Evolutionary conservation across 2,329 filamentous ascomycete species (phyloP).

Genomic region (Trichoderma sp.): DNA sequence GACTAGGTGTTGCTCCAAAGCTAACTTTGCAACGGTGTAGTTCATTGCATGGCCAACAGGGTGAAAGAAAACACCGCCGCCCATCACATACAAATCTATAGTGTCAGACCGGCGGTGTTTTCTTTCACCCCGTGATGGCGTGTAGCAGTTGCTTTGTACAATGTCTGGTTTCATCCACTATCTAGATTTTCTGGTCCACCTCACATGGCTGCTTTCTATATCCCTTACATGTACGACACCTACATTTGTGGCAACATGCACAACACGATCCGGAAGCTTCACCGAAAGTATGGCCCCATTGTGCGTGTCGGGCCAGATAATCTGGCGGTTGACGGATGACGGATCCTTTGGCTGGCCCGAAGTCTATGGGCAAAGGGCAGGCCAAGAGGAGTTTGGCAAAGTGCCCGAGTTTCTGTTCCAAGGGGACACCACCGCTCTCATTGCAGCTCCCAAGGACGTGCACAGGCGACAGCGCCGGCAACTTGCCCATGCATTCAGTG

Average conservation of each 20-base stretch:
- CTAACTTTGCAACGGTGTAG: background rate
- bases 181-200: constrained; percentile 38
- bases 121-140: background rate
- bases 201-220: constrained; percentile 31
- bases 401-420: constrained; percentile 10
- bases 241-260: constrained; percentile 31
- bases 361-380: constrained; percentile 37
- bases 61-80: too few species aligned
- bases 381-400: constrained; percentile 31
- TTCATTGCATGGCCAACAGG: background rate
- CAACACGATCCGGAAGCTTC: constrained; percentile 32
- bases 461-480: constrained; percentile 34
- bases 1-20: background rate
- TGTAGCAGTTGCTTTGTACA: constrained; percentile 31
- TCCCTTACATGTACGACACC: constrained; percentile 31
- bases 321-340: constrained; percentile 42
- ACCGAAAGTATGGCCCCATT: constrained; percentile 40
- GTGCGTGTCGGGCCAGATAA: constrained; percentile 48
- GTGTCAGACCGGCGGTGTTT: too few species aligned
- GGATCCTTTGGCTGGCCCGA: constrained; percentile 41
- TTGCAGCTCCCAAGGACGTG: constrained; percentile 28
- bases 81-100: too few species aligned
- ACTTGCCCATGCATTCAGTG: constrained; percentile 39
- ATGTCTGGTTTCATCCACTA: constrained; percentile 39
- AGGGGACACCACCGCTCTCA: constrained; percentile 29